Conservation (phyloP, 805 yeast genomes). For the Blastobotrys mokoenaii region DNA sequence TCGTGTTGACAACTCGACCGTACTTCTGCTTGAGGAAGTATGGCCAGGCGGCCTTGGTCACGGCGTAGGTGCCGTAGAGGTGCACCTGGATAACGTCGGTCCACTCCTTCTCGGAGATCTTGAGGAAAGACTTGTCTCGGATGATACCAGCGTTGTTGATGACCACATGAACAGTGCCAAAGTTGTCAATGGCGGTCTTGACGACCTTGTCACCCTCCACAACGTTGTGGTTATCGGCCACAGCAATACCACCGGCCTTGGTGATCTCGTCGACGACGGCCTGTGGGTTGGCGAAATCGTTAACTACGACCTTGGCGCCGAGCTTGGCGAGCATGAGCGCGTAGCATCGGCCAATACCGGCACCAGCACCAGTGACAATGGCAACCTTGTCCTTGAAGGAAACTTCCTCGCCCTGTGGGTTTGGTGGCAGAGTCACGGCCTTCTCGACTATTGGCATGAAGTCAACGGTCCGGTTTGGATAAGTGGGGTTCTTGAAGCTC, state of each 20-base stretch:
- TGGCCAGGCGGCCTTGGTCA: conserved; percentile 91
- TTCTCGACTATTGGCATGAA: conserved; percentile 52
- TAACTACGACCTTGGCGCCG: conserved; percentile 93
- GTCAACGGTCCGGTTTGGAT: conserved; percentile 69
- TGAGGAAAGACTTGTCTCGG: conserved; percentile 78
- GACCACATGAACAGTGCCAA: conserved; percentile 78
- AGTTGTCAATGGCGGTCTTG: conserved; percentile 63
- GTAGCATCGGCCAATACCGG: conserved; percentile 88
- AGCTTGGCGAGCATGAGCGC: conserved; percentile 77
- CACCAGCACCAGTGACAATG: conserved; percentile 89
- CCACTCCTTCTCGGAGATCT: conserved; percentile 85
- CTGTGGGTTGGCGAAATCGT: conserved; percentile 73
- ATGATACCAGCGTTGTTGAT: conserved; percentile 93
- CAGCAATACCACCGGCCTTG: conserved; percentile 68
- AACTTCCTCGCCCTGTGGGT: conserved; percentile 50
- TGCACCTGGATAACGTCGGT: conserved; percentile 71
- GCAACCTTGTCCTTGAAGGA: conserved; percentile 79
- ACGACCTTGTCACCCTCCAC: conserved; percentile 71
- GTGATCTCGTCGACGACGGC: conserved; percentile 66
- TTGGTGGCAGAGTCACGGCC: conserved; percentile 43
- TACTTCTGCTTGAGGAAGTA: conserved; percentile 65
- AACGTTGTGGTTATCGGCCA: conserved; percentile 77
- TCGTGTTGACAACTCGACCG: conserved; percentile 79
- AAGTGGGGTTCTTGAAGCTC: conserved; percentile 48
- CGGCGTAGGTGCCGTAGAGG: conserved; percentile 68